Base-by-base conservation (phyloP, 2,329 filamentous ascomycete species). In the Apiospora koreana region DNA sequence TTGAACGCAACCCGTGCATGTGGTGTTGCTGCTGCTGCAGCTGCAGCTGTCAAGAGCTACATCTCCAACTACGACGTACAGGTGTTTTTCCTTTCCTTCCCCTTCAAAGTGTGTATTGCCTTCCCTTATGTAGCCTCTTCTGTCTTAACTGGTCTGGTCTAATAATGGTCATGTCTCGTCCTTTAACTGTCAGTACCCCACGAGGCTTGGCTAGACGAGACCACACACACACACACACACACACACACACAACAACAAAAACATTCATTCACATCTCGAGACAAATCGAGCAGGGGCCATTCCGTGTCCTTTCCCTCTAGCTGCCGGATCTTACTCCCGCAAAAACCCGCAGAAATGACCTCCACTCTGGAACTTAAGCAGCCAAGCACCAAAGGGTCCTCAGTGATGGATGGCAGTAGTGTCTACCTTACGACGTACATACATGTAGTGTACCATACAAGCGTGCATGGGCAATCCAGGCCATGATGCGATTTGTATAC, bases 261-360 rank as follows among this genome's bases (percentile, higher is more conserved):
- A 43, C 41, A 16, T 43, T 43, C 50, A 58, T 58, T 38, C 6
- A 31, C 54, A 66, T 66, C 64, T 42, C 38, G 64, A 66, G 38
- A 66, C 64, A 66, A 31, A 28, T 43, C 38, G 42, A 43, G 64
- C 64, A 66, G 43, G 64, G 64, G 21, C 64, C 64, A 66, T 31
- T 35, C 12, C 16, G 38, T 66, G 64, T 18, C 64, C 64, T 21
- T 66, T 6, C 25, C 64, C 64, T 45, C 42, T 45, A 66, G 64
- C 64, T 66, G 64, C 64, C 64, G 64, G 54, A 23, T 66, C 64
- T 66, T n/a, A 66, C 64, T 66, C 64, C 64, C 64, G 58, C 58
- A 38, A 31, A 28, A 65, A 42, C 58, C 58, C 58, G 64, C 64
- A 66, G 64, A 42, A 65, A n/a, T 42, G 54, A 4, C 54, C 54